A percentile compares a stretch with the other conserved stretches of the same genome.
Evolutionary conservation across 805 yeast genomes (phyloP).

Genomic region (Starmerella sirachaensis): DNA sequence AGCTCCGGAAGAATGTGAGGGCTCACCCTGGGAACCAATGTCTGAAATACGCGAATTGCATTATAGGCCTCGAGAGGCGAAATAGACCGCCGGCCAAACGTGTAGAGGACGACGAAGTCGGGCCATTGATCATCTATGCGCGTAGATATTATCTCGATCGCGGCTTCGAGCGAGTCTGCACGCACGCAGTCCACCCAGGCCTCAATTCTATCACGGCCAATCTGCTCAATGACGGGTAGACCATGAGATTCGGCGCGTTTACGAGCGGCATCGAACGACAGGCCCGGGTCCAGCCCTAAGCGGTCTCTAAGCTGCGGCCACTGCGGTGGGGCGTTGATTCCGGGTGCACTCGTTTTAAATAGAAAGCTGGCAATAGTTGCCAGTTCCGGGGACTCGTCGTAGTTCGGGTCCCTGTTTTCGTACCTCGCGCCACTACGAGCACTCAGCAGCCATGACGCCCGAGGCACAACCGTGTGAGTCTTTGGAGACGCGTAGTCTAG

Average conservation of each 20-base stretch:
- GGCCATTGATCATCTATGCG: conserved; percentile 23
- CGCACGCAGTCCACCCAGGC: conserved; percentile 9
- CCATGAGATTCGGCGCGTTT: background rate
- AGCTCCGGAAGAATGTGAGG: conserved; percentile 19
- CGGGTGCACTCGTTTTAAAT: too few species aligned
- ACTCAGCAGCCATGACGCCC: conserved; percentile 8
- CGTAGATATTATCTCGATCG: conserved; percentile 16
- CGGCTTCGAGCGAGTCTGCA: conserved; percentile 15
- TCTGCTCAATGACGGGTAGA: background rate
- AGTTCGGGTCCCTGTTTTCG: background rate
- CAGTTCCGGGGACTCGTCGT: conserved; percentile 12
- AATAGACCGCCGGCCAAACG: conserved; percentile 20
- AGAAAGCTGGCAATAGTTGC: too few species aligned
- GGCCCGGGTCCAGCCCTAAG: background rate
- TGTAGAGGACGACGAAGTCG: conserved; percentile 22
- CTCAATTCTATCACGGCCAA: background rate
- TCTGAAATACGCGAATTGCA: conserved; percentile 20
- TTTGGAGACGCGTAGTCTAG: conserved; percentile 13
- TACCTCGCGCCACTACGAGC: conserved; percentile 17
- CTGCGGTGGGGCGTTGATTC: background rate
- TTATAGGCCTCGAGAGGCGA: conserved; percentile 22
- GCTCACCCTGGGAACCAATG: conserved; percentile 6
- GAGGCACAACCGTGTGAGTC: conserved; percentile 10
- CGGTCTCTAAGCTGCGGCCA: background rate
- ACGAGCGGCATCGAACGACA: background rate